These are phyloP conservation scores for Venturiaceae sp. DNA, from an alignment of 2,329 filamentous ascomycete genomes.

Conservation along the genomic window DNA sequence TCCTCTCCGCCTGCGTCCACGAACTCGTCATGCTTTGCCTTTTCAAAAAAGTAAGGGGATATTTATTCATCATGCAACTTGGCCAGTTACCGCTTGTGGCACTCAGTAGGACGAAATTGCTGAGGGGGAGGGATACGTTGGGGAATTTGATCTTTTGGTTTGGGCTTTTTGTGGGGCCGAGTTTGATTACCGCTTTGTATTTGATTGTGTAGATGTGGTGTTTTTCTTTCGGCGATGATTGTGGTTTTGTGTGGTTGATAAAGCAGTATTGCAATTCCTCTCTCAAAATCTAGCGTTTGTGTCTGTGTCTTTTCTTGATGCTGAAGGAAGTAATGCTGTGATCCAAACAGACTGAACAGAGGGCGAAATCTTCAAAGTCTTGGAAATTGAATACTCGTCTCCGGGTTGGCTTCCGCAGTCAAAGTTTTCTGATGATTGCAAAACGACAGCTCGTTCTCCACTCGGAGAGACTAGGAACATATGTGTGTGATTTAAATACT, in stretches of 20 bases:
- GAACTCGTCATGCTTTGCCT: slow-evolving; percentile 74
- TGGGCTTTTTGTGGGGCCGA: slow-evolving; percentile 68
- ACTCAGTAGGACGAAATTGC: slow-evolving; percentile 55
- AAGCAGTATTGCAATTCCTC: neutral
- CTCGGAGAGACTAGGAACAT: too few species aligned
- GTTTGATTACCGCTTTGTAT: slow-evolving; percentile 46
- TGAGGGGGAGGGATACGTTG: slow-evolving; percentile 51
- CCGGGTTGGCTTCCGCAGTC: too few species aligned
- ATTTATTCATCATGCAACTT: slow-evolving; percentile 65
- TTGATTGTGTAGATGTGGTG: slow-evolving; percentile 22
- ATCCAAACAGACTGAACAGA: too few species aligned
- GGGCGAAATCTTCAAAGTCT: too few species aligned
- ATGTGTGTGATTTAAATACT: too few species aligned
- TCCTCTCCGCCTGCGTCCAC: slow-evolving; percentile 61
- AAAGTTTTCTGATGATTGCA: too few species aligned
- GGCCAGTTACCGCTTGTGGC: slow-evolving; percentile 61
- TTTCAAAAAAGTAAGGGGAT: slow-evolving; percentile 68
- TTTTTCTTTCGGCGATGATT: neutral
- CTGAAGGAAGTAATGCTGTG: too few species aligned
- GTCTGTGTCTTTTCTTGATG: too few species aligned
- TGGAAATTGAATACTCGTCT: too few species aligned
- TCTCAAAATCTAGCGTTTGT: too few species aligned
- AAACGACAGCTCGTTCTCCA: too few species aligned
- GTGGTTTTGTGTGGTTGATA: too few species aligned
- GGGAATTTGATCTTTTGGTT: slow-evolving; percentile 73